Evolutionary conservation across 768 basidiomycete species (phyloP), one percentile per base, ranked within the genome.

Genomic region (Peribolospora baueri): DNA sequence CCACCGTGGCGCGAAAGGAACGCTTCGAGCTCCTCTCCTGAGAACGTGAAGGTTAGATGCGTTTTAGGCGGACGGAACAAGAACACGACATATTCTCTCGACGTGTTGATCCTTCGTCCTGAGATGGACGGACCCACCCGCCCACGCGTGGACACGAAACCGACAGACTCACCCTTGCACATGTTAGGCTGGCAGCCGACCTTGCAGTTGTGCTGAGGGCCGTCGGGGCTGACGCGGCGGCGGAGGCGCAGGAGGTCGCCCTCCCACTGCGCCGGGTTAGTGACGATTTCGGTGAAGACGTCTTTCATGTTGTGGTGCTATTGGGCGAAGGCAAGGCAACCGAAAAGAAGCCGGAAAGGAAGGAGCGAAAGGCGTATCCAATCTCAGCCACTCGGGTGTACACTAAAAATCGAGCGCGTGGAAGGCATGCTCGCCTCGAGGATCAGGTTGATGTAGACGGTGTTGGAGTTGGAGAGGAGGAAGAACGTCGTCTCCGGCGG

Each of bases 141-240:
- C 25, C 25, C 25, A 25, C 25, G 25, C n/a, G n/a, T 5, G 45
- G 37, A 5, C 4, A 8, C 39, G 3, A 10, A 52, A 42, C 25
- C 13, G 42, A 36, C 6, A 41, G 8, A 60, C 65, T 46, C 14
- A 79, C 85, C 86, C 72, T 98, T 98, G 73, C 93, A 98, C 90
- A 98, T 93, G 72, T 98, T 97, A 10, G 80, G 76, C 55, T 80
- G 79, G 71, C 93, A 98, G 5, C 91, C 91, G 52, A 91, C 74
- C 48, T 70, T 71, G 69, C 93, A 98, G 5, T 63, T 65, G 66
- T 97, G 93, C 57, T 86, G 86, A 2, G 78, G 78, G 1, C 77
- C 83, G 25, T 69, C 61, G 8, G 84, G 83, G 57, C 80, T 81
- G 47, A 95, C 71, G 48, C 81, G 74, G 10, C 90, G 75, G 40